Conservation (phyloP, 768 basidiomycete genomes). For the Pleurotus cornucopiae region DNA sequence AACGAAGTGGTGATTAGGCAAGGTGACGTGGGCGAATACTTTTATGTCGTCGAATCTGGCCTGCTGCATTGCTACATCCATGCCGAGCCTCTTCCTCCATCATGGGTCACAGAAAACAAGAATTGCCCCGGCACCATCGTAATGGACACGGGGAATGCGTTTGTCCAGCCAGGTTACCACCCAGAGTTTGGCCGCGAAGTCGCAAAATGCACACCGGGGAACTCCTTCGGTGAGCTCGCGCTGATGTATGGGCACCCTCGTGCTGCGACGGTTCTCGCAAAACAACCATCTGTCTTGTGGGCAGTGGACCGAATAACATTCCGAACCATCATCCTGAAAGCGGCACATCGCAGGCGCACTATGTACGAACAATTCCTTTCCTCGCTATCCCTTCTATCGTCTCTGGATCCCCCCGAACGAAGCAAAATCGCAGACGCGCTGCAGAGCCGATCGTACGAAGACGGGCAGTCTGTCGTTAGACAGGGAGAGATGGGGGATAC, state of each 20-base stretch:
- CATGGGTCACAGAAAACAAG: constrained; percentile 44
- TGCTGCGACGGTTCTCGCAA: constrained; percentile 88
- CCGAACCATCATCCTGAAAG: constrained; percentile 94
- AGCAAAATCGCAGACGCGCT: constrained; percentile 98
- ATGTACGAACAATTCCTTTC: constrained; percentile 97
- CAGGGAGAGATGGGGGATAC: constrained; percentile 96
- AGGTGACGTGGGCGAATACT: constrained; percentile 95
- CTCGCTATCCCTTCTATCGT: constrained; percentile 84
- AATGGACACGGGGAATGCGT: constrained; percentile 40
- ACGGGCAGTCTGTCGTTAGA: constrained; percentile 83
- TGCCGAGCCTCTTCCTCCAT: constrained; percentile 58
- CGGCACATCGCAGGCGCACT: constrained; percentile 83
- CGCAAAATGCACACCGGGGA: constrained; percentile 77
- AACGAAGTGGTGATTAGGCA: constrained; percentile 94
- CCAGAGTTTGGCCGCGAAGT: constrained; percentile 78
- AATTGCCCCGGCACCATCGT: constrained; percentile 32
- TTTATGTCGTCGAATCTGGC: constrained; percentile 95
- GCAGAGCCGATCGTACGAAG: constrained; percentile 72
- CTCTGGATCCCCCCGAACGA: constrained; percentile 81
- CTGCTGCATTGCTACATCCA: constrained; percentile 79
- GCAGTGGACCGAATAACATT: constrained; percentile 96
- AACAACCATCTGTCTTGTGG: constrained; percentile 84
- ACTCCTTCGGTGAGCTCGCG: constrained; percentile 93
- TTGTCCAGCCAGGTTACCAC: constrained; percentile 62
- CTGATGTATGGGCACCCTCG: constrained; percentile 98